phyloP scores from a whole-genome alignment of 2,329 filamentous ascomycete genomes.

The Chaetomium olivaceum region DNA sequence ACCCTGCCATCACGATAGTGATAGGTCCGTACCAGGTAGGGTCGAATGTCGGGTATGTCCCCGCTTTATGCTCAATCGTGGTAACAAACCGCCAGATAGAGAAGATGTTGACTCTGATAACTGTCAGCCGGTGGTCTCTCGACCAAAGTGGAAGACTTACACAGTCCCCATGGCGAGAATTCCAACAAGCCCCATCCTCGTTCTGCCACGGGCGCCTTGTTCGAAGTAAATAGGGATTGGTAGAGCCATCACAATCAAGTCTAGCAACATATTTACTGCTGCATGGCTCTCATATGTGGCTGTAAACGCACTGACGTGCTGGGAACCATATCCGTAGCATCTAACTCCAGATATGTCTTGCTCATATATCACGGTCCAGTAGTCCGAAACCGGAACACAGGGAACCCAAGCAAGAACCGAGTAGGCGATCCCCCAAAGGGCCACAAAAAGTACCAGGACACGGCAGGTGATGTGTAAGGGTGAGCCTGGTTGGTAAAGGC shows the following conservation, averaged over 20 bases:
- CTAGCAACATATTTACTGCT: constrained; percentile 39
- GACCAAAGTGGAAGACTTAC: neutral
- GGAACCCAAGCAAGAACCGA: constrained; percentile 36
- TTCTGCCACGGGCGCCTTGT: constrained; percentile 26
- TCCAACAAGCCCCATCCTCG: constrained; percentile 35
- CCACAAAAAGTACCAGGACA: constrained; percentile 14
- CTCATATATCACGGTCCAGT: constrained; percentile 19
- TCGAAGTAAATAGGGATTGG: constrained; percentile 39
- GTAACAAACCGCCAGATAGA: constrained; percentile 39
- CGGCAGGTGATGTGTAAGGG: constrained; percentile 31
- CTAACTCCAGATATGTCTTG: constrained; percentile 27
- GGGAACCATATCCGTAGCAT: constrained; percentile 40
- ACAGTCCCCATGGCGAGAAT: constrained; percentile 38
- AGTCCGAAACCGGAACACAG: constrained; percentile 30
- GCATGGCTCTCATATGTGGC: constrained; percentile 40
- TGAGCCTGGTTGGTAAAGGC: constrained; percentile 37
- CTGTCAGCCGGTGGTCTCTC: too few species aligned
- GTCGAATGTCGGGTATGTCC: constrained; percentile 38
- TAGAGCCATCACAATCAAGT: constrained; percentile 38
- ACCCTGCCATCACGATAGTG: constrained; percentile 28
- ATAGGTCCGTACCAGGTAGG: constrained; percentile 39
- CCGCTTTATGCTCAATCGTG: constrained; percentile 36
- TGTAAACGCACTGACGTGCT: constrained; percentile 32
- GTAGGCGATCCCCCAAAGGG: constrained; percentile 38
- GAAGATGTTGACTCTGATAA: constrained; percentile 30